Percentiles rank a stretch among this genome's conserved stretches.
Conservation (phyloP, 139 green algal genomes). For the Micractinium conductrix region DNA sequence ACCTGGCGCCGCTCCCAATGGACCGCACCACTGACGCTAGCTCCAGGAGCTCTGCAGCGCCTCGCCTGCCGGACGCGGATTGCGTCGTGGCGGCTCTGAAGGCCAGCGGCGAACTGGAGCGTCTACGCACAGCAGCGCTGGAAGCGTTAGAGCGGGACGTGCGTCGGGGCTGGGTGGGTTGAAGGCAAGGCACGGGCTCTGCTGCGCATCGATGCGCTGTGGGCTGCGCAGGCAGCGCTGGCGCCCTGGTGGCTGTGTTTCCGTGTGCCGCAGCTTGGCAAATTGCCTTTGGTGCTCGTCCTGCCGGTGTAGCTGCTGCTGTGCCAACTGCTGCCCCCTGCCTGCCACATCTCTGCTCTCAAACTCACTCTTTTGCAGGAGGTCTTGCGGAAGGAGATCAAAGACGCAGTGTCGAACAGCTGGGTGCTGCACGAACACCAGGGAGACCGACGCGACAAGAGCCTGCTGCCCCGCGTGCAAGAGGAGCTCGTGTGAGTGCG, state of each 20-base stretch:
- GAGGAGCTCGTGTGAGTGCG: not conserved
- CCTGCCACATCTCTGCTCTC: too few relatives aligned
- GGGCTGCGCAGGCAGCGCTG: too few relatives aligned
- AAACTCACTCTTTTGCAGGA: too few relatives aligned
- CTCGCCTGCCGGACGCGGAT: not conserved
- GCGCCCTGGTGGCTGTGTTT: too few relatives aligned
- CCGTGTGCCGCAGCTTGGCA: too few relatives aligned
- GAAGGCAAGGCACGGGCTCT: not conserved
- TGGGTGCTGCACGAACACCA: not conserved
- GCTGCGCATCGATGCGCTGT: too few relatives aligned
- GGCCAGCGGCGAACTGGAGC: not conserved
- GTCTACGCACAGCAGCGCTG: not conserved
- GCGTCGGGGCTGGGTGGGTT: not conserved
- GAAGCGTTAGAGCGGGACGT: constrained; percentile 14
- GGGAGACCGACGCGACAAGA: not conserved
- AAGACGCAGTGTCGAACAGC: too few relatives aligned
- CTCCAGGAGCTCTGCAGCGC: too few relatives aligned
- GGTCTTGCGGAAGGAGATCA: too few relatives aligned
- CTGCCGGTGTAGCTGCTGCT: too few relatives aligned
- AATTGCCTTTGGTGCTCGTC: too few relatives aligned
- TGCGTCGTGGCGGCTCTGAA: not conserved
- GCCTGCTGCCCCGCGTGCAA: not conserved
- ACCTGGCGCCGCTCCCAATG: not conserved
- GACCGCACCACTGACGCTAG: not conserved
- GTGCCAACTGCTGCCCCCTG: too few relatives aligned